Conservation (phyloP, 1,139 yeast genomes). For the Yamadazyma diospyri region DNA sequence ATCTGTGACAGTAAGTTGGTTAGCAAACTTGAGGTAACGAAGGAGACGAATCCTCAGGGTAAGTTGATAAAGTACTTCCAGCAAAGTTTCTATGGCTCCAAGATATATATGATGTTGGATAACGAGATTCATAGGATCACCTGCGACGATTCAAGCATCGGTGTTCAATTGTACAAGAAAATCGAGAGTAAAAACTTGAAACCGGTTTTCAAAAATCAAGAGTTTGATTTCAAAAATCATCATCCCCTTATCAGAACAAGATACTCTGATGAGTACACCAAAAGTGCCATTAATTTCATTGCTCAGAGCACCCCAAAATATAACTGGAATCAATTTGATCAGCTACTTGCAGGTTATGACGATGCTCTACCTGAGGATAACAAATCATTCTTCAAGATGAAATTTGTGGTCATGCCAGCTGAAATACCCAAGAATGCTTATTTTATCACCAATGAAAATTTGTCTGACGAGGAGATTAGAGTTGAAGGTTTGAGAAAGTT, state of each 20-base stretch:
- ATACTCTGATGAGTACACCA: constrained; percentile 66
- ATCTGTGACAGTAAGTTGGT: constrained; percentile 74
- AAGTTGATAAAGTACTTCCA: constrained; percentile 41
- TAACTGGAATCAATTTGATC: constrained; percentile 94
- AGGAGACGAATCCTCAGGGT: constrained; percentile 50
- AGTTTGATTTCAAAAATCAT: constrained; percentile 27
- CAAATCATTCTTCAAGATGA: constrained; percentile 61
- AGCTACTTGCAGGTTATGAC: constrained; percentile 83
- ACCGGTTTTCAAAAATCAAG: constrained; percentile 19
- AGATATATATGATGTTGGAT: constrained; percentile 71
- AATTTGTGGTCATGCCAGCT: constrained; percentile 80
- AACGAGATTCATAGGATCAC: constrained; percentile 82
- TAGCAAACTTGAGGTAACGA: constrained; percentile 57
- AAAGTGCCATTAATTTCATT: constrained; percentile 55
- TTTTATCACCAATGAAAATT: constrained; percentile 51
- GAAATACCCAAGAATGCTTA: constrained; percentile 60
- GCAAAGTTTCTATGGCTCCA: constrained; percentile 47
- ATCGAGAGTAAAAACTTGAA: constrained; percentile 13
- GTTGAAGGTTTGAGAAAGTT: constrained; percentile 81
- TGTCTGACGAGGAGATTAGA: constrained; percentile 78
- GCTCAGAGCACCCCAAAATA: constrained; percentile 51
- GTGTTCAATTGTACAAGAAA: constrained; percentile 67
- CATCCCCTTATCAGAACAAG: constrained; percentile 69
- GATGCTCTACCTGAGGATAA: constrained; percentile 60
- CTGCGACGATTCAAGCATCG: constrained; percentile 67